Evolutionary conservation across 2,329 filamentous ascomycete species (phyloP).

Genomic region (Peltaster fructicola): DNA sequence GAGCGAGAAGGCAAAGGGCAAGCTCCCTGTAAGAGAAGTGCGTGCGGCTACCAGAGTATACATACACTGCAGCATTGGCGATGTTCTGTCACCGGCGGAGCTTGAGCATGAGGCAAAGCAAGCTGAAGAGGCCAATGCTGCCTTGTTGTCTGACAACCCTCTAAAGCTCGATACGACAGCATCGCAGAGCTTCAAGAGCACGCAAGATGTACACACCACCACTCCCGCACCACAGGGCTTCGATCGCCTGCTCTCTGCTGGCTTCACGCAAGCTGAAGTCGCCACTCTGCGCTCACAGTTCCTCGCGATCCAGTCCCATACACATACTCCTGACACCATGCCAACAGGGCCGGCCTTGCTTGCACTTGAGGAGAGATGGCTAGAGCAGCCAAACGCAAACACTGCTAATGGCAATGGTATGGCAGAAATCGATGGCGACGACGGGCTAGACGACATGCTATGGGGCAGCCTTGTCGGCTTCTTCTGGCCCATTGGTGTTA

Average conservation of each 20-base stretch:
- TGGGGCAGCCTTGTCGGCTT: constrained; percentile 84
- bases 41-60: constrained; percentile 44
- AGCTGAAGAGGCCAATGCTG: constrained; percentile 22
- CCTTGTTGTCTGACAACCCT: constrained; percentile 11
- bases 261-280: constrained; percentile 71
- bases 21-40: constrained; percentile 36
- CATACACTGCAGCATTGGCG: constrained; percentile 82
- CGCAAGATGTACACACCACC: constrained; percentile 22
- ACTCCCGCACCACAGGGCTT: constrained; percentile 58
- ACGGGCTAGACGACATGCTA: constrained; percentile 66
- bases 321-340: constrained; percentile 78
- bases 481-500: constrained; percentile 78
- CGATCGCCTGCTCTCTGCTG: constrained; percentile 63
- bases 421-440: constrained; percentile 33
- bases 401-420: constrained; percentile 21
- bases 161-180: constrained; percentile 1
- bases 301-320: constrained; percentile 61
- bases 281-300: constrained; percentile 77
- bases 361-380: constrained; percentile 74
- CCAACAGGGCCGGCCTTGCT: constrained; percentile 60
- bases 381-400: constrained; percentile 39
- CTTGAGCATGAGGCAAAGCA: constrained; percentile 46
- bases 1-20: constrained; percentile 42
- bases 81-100: constrained; percentile 48
- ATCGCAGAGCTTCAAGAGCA: not conserved